These are phyloP conservation scores for Pugionium dolabratum DNA, from an alignment of 345 rosid species.

Conservation along the genomic window DNA sequence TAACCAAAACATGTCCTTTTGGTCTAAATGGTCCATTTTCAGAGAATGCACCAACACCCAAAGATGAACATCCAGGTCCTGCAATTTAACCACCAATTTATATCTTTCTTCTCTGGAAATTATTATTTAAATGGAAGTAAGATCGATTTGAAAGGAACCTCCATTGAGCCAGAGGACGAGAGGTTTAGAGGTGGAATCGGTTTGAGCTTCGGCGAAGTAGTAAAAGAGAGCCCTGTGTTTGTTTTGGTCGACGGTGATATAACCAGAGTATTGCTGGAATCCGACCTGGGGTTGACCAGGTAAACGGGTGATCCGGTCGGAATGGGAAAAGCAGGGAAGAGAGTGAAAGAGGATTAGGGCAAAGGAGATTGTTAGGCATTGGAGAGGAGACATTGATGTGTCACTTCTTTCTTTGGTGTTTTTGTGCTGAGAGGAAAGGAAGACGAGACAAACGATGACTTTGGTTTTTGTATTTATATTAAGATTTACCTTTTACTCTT, in stretches of 20 bases:
- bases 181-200: constrained; percentile 71
- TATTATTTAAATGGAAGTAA: no score
- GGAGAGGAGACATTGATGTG: constrained; percentile 33
- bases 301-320: constrained; percentile 55
- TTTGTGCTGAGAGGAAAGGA: constrained; percentile 25
- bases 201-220: constrained; percentile 92
- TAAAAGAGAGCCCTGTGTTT: constrained; percentile 83
- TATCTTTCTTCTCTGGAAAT: no score
- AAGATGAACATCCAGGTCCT: constrained; percentile 95
- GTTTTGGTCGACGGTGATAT: constrained; percentile 70
- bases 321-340: constrained; percentile 5
- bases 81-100: neutral
- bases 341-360: constrained; percentile 35
- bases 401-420: neutral
- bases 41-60: constrained; percentile 96
- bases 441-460: constrained; percentile 39
- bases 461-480: constrained; percentile 26
- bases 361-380: constrained; percentile 46
- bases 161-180: constrained; percentile 99
- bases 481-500: constrained; percentile 18
- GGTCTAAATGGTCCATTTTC: constrained; percentile 99
- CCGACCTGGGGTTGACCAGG: constrained; percentile 89
- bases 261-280: constrained; percentile 84
- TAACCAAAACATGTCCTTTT: constrained; percentile 63
- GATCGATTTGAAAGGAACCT: constrained; percentile 45